A percentile compares a stretch with the other conserved stretches of the same genome.
Conservation (phyloP, 192 early-diverging fungal genomes). For the Backusella sp. region DNA sequence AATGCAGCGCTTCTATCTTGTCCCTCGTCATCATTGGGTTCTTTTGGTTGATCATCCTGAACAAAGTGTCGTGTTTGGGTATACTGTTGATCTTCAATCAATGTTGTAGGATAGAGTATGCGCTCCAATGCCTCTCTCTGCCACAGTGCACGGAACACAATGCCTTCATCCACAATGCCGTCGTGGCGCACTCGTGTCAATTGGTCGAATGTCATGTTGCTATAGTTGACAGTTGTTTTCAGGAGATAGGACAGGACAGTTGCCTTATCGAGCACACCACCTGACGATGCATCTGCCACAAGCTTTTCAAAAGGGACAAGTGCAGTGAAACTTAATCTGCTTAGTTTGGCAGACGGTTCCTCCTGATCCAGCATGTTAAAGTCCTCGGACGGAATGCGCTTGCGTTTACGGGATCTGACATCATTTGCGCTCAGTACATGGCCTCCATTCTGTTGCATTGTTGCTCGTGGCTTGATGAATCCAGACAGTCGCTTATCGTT, state of each 20-base stretch:
- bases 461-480: constrained; percentile 11
- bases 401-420: constrained; percentile 18
- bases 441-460: not conserved
- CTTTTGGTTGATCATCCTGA: not conserved
- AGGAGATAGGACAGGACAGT: constrained; percentile 28
- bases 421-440: not conserved
- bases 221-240: constrained; percentile 29
- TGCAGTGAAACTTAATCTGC: constrained; percentile 24
- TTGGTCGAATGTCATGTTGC: constrained; percentile 40
- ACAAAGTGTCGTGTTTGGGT: not conserved
- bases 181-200: constrained; percentile 29
- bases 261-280: constrained; percentile 31
- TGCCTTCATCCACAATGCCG: constrained; percentile 31
- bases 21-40: not conserved
- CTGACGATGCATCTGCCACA: constrained; percentile 26
- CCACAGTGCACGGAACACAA: constrained; percentile 36
- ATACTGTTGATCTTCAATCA: not conserved
- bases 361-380: not conserved
- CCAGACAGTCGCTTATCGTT: constrained; percentile 27
- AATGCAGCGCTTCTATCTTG: constrained; percentile 24
- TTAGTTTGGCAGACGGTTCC: not conserved
- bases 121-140: constrained; percentile 36
- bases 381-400: constrained; percentile 30
- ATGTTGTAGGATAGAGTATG: constrained; percentile 20
- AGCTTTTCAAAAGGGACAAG: constrained; percentile 33